Percentiles rank a stretch among this genome's conserved stretches.
Conservation (phyloP, 257 asterid species). For the Misopates orontium region DNA sequence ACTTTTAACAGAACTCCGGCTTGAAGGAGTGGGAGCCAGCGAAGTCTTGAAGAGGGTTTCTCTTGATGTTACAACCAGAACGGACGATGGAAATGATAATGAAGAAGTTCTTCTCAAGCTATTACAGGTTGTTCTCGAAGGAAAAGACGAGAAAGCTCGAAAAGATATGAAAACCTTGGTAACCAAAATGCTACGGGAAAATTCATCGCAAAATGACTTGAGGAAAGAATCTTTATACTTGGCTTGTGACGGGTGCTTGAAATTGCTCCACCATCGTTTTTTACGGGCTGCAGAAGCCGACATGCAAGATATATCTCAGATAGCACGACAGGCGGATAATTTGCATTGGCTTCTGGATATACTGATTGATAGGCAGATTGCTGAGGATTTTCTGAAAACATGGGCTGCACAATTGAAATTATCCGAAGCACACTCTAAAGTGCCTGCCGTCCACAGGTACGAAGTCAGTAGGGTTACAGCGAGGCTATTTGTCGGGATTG, state of each 20-base stretch:
- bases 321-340: conserved; percentile 91
- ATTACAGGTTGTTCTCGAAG: conserved; percentile 85
- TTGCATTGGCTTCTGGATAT: conserved; percentile 91
- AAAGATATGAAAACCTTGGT: conserved; percentile 86
- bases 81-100: conserved; percentile 44
- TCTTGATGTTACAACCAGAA: conserved; percentile 50
- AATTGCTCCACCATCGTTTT: conserved; percentile 50
- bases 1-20: conserved; percentile 75
- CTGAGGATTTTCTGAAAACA: conserved; percentile 69
- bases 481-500: conserved; percentile 85
- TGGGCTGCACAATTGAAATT: conserved; percentile 75
- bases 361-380: conserved; percentile 78
- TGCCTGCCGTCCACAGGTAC: conserved; percentile 69
- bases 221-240: conserved; percentile 76
- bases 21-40: conserved; percentile 82
- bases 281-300: conserved; percentile 53
- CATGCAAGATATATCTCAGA: conserved; percentile 53
- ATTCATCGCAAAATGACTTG: conserved; percentile 70
- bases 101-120: conserved; percentile 84
- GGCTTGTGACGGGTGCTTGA: conserved; percentile 72
- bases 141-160: conserved; percentile 96
- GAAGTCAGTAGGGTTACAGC: conserved; percentile 89
- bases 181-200: conserved; percentile 80
- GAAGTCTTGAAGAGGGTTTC: conserved; percentile 93
- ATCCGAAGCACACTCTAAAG: conserved; percentile 64